Percentiles rank a stretch among this genome's conserved stretches.
Conservation (phyloP, 2,329 filamentous ascomycete genomes). For the Neonectria hederae region DNA sequence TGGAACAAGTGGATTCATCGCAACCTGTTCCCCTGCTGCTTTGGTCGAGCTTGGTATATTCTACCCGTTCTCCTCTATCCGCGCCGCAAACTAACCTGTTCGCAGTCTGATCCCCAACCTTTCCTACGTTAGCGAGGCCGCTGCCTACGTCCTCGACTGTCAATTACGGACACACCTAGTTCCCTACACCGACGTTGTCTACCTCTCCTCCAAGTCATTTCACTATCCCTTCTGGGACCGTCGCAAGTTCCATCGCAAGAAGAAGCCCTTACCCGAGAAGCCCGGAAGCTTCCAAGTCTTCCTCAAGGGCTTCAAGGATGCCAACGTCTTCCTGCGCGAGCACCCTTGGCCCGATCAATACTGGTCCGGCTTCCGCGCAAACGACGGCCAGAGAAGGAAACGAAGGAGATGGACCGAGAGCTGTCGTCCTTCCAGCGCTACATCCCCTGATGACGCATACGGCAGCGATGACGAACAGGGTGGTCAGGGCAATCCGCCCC, state of each 20-base stretch:
- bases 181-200: slow-evolving; percentile 95
- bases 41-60: slow-evolving; percentile 83
- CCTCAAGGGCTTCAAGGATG: slow-evolving; percentile 95
- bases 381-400: slow-evolving; percentile 72
- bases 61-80: neutral
- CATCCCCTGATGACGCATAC: slow-evolving; percentile 68
- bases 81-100: slow-evolving; percentile 26
- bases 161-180: slow-evolving; percentile 92
- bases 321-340: slow-evolving; percentile 92
- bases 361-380: slow-evolving; percentile 73
- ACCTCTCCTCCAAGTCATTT: slow-evolving; percentile 94
- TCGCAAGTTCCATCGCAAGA: slow-evolving; percentile 85
- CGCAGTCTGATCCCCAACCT: slow-evolving; percentile 89
- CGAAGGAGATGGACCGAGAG: slow-evolving; percentile 76
- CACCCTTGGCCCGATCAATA: slow-evolving; percentile 97
- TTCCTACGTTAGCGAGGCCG: slow-evolving; percentile 97
- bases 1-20: slow-evolving; percentile 99
- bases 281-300: slow-evolving; percentile 98
- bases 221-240: slow-evolving; percentile 99
- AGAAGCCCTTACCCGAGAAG: slow-evolving; percentile 87
- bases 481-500: slow-evolving; percentile 60
- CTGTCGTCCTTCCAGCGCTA: slow-evolving; percentile 71
- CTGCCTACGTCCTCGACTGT: slow-evolving; percentile 92
- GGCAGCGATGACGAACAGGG: slow-evolving; percentile 68
- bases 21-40: slow-evolving; percentile 97